A percentile compares a stretch with the other conserved stretches of the same genome.
phyloP scores from a whole-genome alignment of 805 yeast species.

The Cyberlindnera veronae region DNA sequence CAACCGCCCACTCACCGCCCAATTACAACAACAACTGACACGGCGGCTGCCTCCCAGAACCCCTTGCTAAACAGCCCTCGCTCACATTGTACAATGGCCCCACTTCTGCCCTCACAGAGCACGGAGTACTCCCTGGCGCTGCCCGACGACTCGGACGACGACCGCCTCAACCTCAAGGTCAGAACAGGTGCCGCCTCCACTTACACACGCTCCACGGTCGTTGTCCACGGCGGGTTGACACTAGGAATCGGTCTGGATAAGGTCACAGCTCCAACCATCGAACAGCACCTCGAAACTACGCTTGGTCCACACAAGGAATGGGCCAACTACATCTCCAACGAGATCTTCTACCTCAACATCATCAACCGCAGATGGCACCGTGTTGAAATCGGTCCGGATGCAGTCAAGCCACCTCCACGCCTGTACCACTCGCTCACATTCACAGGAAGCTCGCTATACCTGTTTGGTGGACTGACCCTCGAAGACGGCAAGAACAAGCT shows the following conservation, averaged over 20 bases:
- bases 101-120: slow-evolving; percentile 62
- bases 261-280: slow-evolving; percentile 16
- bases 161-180: slow-evolving; percentile 50
- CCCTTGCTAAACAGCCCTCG: not conserved
- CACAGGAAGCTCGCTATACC: slow-evolving; percentile 46
- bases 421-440: slow-evolving; percentile 57
- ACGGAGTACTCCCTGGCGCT: slow-evolving; percentile 52
- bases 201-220: slow-evolving; percentile 54
- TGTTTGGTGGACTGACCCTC: slow-evolving; percentile 62
- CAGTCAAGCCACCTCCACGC: slow-evolving; percentile 31
- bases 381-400: slow-evolving; percentile 27
- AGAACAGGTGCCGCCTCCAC: slow-evolving; percentile 68
- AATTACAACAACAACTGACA: too few relatives aligned
- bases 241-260: slow-evolving; percentile 39
- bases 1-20: too few relatives aligned
- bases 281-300: slow-evolving; percentile 7
- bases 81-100: slow-evolving; percentile 42
- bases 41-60: too few relatives aligned
- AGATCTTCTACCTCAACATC: slow-evolving; percentile 56
- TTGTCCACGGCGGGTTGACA: slow-evolving; percentile 67
- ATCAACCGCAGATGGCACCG: slow-evolving; percentile 57
- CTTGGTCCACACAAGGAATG: slow-evolving; percentile 4
- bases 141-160: slow-evolving; percentile 50
- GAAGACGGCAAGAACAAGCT: slow-evolving; percentile 35
- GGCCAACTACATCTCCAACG: slow-evolving; percentile 45